Base-by-base conservation (phyloP, 2,329 filamentous ascomycete species). In the Arthrobotrys entomopaga region DNA sequence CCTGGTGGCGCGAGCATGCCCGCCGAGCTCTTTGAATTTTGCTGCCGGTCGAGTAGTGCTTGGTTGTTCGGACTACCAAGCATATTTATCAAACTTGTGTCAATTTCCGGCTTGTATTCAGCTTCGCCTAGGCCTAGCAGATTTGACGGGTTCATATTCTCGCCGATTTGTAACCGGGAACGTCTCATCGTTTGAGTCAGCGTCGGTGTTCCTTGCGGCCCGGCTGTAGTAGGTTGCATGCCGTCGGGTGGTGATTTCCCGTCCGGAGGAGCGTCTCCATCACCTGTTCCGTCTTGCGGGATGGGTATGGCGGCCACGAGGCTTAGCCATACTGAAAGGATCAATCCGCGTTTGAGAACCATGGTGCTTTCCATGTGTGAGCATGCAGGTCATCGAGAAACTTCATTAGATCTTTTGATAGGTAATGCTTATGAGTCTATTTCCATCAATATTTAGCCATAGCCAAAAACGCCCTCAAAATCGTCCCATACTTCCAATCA, bases 371-470 rank as follows among this genome's bases (percentile, higher is more conserved):
- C n/a, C 24, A 29, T n/a, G 3, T 19, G 15, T 54, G 11, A 15
- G 13, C 7, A 34, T 54, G 26, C 26, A 54, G 6, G 19, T 10
- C 24, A 34, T 50, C 19, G 29, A 24, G 49, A 49, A 57, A 65
- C 26, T 20, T 46, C 42, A 46, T 46, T 46, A 46, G 19, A 26
- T 15, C 8, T 16, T 40, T 20, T 34, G 11, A 50, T 59, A 46
- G 48, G 43, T 58, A 20, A 15, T 57, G n/a, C 34, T 29, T 57
- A 20, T 64, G 46, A 65, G 67, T 72, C 67, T 72, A 65, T 65
- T 60, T 48, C 29, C 10, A 19, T 13, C 52, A n/a, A 46, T 7
- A n/a, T 15, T n/a, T 8, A 46, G 42, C 42, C 16, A 46, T 13
- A 46, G 42, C 13, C 16, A 40, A 48, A 40, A 63, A 50, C 29